A percentile compares a stretch with the other conserved stretches of the same genome.
Evolutionary conservation across 2,329 filamentous ascomycete genomes (phyloP).

Genomic region (Endoconidiophora laricicola): DNA sequence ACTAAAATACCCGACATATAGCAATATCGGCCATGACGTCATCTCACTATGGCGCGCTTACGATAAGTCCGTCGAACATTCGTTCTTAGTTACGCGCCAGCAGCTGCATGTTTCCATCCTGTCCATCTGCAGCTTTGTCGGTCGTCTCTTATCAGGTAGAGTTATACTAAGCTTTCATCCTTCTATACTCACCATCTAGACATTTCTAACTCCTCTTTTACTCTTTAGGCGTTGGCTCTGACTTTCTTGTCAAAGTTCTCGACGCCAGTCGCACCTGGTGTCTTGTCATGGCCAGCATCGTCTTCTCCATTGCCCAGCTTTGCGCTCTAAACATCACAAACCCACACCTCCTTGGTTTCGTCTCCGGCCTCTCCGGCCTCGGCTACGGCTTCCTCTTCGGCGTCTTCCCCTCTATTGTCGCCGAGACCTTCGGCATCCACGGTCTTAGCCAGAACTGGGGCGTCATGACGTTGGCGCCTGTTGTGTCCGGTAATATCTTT

Average conservation of each 20-base stretch:
- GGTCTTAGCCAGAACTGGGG: conserved; percentile 94
- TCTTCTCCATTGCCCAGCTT: conserved; percentile 69
- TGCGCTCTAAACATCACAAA: conserved; percentile 59
- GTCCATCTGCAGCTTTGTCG: conserved; percentile 74
- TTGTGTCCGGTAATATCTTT: conserved; percentile 78
- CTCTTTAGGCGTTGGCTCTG: conserved; percentile 61
- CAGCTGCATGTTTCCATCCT: conserved; percentile 87
- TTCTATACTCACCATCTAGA: neutral
- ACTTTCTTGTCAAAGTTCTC: conserved; percentile 69
- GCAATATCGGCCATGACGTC: conserved; percentile 85
- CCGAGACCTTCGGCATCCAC: conserved; percentile 78
- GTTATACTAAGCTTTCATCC: conserved; percentile 16
- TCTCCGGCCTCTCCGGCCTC: conserved; percentile 72
- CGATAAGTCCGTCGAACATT: conserved; percentile 52
- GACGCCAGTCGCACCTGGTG: conserved; percentile 82
- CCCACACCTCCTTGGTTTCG: conserved; percentile 57
- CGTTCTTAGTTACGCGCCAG: conserved; percentile 66
- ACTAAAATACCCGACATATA: conserved; percentile 21
- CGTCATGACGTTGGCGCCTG: conserved; percentile 77
- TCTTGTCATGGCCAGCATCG: conserved; percentile 54
- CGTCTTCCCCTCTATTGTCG: conserved; percentile 76
- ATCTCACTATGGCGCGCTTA: conserved; percentile 80
- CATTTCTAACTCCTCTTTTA: conserved; percentile 9
- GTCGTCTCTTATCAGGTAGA: conserved; percentile 58
- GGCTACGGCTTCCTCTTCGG: conserved; percentile 91